Evolutionary conservation across 1,284 basidiomycete species (phyloP), one percentile per base, ranked within the genome.

Genomic region (Ganoderma boninense): DNA sequence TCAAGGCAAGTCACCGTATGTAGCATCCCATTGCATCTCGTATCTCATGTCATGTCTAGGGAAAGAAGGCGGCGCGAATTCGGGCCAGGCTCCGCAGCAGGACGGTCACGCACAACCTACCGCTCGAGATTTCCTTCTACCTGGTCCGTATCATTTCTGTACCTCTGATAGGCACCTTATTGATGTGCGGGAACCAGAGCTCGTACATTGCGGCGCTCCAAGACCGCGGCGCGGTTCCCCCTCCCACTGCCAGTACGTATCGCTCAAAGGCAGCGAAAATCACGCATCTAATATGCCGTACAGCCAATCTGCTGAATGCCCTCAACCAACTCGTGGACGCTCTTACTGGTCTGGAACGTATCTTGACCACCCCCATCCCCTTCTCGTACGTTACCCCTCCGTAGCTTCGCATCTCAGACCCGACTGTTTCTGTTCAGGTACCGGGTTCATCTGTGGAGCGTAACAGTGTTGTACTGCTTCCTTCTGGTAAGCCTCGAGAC

Each of bases 291-390:
- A 62, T 57, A 23, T 43, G 8, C 69, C 5, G 8, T 32, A 26
- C 29, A 92, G 91, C 87, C 74, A 79, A 82, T n/a, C 80, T 94
- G 26, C 70, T 92, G 0, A 76, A 75, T 2, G 77, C 87, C 1
- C 78, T 94, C 10, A 87, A 86, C 73, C 84, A 86, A 72, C 85
- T 95, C 56, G 87, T 89, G 4, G 92, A 94, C 66, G 87, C 90
- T 20, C 81, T 95, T 56, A 91, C 90, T 8, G 89, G 89, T 6
- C 83, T 95, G 4, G 93, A 95, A 77, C 84, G 93, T 57, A 93
- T 95, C 73, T 82, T 94, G 16, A 94, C 92, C 0, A 94, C 92
- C 0, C 93, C 93, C 0, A 93, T 95, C 61, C 93, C 93, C 1
- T 94, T 92, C 82, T 92, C 90, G 85, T 94, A 38, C 26, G 76